phyloP scores from a whole-genome alignment of 345 rosid genomes.

The Eucalyptus viminalis region DNA sequence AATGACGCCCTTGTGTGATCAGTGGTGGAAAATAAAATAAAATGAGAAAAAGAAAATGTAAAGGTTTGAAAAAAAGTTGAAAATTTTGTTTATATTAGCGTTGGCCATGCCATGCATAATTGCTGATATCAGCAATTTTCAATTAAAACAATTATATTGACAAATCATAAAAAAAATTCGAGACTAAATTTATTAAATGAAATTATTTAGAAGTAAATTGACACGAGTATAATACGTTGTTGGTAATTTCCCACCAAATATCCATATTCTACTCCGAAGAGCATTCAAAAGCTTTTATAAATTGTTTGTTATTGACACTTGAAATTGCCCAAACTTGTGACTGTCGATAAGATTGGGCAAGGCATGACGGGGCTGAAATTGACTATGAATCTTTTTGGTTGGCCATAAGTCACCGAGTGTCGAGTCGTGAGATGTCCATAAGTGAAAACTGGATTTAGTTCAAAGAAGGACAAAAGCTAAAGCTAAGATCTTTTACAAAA shows the following conservation, averaged over 20 bases:
- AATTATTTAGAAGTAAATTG: background rate
- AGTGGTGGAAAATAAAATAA: background rate
- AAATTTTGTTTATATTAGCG: rapidly evolving
- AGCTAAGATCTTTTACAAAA: no score
- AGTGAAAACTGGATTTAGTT: background rate
- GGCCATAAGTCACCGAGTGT: background rate
- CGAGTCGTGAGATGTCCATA: background rate
- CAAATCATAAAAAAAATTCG: no score
- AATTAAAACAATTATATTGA: no score
- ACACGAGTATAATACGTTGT: rapidly evolving
- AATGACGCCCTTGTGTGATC: rapidly evolving
- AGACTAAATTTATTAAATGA: no score
- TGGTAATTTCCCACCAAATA: background rate
- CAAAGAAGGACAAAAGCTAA: background rate
- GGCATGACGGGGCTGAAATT: background rate
- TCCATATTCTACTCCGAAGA: background rate
- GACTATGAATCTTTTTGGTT: background rate
- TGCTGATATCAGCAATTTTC: rapidly evolving
- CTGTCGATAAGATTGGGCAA: background rate
- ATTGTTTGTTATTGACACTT: background rate
- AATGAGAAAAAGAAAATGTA: no score
- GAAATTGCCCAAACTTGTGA: rapidly evolving
- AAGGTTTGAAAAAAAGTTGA: background rate
- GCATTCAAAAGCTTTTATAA: background rate
- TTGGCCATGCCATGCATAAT: rapidly evolving